A percentile compares a stretch with the other conserved stretches of the same genome.
phyloP scores from a whole-genome alignment of 495 filamentous ascomycete species.

The Friedmanniomyces simplex region DNA sequence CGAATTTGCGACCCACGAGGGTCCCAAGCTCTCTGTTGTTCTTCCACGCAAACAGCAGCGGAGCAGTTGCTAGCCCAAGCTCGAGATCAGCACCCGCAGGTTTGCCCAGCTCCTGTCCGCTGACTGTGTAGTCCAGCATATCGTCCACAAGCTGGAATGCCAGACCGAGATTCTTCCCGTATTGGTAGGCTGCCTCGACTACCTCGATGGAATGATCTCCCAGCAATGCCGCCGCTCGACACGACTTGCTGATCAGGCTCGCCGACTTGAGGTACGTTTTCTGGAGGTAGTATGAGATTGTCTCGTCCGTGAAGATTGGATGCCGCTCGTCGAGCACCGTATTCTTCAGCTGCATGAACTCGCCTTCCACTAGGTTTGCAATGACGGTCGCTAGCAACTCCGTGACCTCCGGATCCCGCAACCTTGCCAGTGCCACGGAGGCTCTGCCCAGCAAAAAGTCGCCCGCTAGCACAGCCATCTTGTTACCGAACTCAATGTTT shows the following conservation, averaged over 20 bases:
- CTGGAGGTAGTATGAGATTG: conserved; percentile 88
- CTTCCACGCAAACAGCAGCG: conserved; percentile 93
- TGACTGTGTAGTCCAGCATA: conserved; percentile 92
- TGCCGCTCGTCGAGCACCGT: conserved; percentile 75
- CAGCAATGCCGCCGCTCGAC: conserved; percentile 77
- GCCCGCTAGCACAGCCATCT: conserved; percentile 94
- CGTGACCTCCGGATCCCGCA: conserved; percentile 86
- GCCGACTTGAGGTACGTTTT: conserved; percentile 98
- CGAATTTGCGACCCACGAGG: conserved; percentile 86
- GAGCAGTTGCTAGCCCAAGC: conserved; percentile 89
- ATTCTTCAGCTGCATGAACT: conserved; percentile 99
- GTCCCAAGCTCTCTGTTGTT: conserved; percentile 71
- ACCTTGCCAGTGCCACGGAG: conserved; percentile 81
- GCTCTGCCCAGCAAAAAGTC: conserved; percentile 90
- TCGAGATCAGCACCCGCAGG: conserved; percentile 90
- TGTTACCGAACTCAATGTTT: conserved; percentile 91
- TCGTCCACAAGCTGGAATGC: conserved; percentile 99
- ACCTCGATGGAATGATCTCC: conserved; percentile 66
- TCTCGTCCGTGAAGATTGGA: conserved; percentile 74
- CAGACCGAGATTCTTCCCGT: conserved; percentile 83
- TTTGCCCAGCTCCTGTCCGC: conserved; percentile 76
- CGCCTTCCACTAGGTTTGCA: conserved; percentile 92
- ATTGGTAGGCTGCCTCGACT: conserved; percentile 81
- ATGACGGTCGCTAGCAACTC: conserved; percentile 94
- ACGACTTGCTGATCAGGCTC: conserved; percentile 89